phyloP scores from a whole-genome alignment of 805 yeast species.

The Scheffersomyces lignosus region DNA sequence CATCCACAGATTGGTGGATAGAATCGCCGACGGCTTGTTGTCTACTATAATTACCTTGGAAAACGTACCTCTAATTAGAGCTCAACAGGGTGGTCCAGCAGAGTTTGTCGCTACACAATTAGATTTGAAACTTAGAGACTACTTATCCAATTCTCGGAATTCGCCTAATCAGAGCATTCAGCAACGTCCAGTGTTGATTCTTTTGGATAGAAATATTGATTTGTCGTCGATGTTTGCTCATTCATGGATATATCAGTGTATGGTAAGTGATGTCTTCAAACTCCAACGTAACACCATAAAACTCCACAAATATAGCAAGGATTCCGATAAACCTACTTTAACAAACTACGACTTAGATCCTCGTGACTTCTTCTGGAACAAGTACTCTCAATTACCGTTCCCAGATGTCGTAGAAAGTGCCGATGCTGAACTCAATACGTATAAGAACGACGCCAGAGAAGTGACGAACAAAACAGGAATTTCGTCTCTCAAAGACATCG shows the following conservation, averaged over 20 bases:
- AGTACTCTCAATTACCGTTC: constrained; percentile 84
- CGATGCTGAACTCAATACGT: constrained; percentile 74
- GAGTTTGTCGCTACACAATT: constrained; percentile 87
- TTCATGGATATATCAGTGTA: constrained; percentile 96
- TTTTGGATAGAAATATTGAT: constrained; percentile 88
- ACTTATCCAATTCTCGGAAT: constrained; percentile 65
- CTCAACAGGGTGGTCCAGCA: constrained; percentile 93
- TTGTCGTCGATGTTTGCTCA: constrained; percentile 92
- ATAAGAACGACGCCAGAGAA: constrained; percentile 85
- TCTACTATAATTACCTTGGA: constrained; percentile 76
- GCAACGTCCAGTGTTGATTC: constrained; percentile 73
- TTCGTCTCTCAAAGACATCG: constrained; percentile 71
- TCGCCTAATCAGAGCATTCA: constrained; percentile 20
- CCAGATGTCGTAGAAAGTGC: constrained; percentile 99
- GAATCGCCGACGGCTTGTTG: constrained; percentile 77
- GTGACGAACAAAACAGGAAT: constrained; percentile 76
- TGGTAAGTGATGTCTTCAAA: constrained; percentile 89
- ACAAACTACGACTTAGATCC: constrained; percentile 88
- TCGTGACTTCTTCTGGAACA: constrained; percentile 87
- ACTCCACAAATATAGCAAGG: constrained; percentile 40
- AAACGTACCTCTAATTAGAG: constrained; percentile 84
- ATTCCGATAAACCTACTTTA: constrained; percentile 31
- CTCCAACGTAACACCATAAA: constrained; percentile 81
- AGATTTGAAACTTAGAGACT: constrained; percentile 82
- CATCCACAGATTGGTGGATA: constrained; percentile 66